Evolutionary conservation across 1,284 basidiomycete genomes (phyloP), one percentile per base, ranked within the genome.

Genomic region (Irpex sp.): DNA sequence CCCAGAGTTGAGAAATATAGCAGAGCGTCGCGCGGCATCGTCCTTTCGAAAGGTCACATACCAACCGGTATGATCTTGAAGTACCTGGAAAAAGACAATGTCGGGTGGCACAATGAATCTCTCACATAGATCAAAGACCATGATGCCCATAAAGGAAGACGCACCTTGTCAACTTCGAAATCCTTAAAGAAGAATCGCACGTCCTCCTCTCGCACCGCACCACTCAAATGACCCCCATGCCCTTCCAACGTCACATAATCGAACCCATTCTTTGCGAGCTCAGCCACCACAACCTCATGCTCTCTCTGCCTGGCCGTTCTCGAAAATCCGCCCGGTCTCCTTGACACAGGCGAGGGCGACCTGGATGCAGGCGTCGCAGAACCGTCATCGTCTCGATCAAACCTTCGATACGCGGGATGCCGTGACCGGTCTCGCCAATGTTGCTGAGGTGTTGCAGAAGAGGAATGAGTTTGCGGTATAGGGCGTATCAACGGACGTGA

Each of bases 41-140:
- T 77, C 71, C 5, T 82, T 82, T 57, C 77, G 71, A 70, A 93
- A 93, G 3, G 89, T 89, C 64, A 91, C 82, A 69, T 90, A 92
- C 79, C 88, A 86, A 9, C 84, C 87, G 6, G 78, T 76, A 59
- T 84, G 81, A 72, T 92, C 90, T 65, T 84, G 84, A 1, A 92
- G 76, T 31, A 92, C 78, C 88, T 91, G 56, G 44, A 19, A 17
- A 67, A 47, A 64, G n/a, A 55, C n/a, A 57, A 60, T 6, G 44
- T 55, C 44, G 49, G 40, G 11, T 36, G 47, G 52, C 58, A 37
- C 60, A 51, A 67, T 21, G 64, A 37, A 59, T 63, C 44, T 40
- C 63, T 56, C 15, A 17, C 54, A 26, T 26, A 3, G 21, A 26
- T 26, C 21, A 63, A 59, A 67, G n/a, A 61, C 58, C 26, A 26